phyloP scores from a whole-genome alignment of 768 basidiomycete species.

The Naganishia vaughanmartiniae region DNA sequence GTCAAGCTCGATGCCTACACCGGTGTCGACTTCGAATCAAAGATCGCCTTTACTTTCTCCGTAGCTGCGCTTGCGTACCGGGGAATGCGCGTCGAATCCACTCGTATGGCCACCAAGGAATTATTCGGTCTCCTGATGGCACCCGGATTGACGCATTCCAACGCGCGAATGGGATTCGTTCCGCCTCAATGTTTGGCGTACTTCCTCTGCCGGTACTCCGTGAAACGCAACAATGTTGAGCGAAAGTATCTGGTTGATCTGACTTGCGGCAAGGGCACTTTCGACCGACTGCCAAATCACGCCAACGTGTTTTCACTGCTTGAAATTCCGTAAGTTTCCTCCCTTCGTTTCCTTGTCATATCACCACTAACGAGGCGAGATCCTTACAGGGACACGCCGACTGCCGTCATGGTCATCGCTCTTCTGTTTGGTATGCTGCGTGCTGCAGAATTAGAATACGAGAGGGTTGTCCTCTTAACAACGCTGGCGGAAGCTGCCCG shows the following conservation, averaged over 20 bases:
- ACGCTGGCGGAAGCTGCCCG: constrained; percentile 28
- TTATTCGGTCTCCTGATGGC: constrained; percentile 22
- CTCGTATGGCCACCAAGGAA: constrained; percentile 12
- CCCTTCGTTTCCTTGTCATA: neutral
- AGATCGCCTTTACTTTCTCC: constrained; percentile 22
- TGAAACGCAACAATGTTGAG: constrained; percentile 15
- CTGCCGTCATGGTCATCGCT: constrained; percentile 21
- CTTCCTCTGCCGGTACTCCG: constrained; percentile 6
- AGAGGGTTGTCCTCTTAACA: constrained; percentile 21
- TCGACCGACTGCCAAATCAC: constrained; percentile 7
- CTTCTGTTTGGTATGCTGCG: constrained; percentile 27
- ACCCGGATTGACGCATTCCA: constrained; percentile 14
- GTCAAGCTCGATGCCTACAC: constrained; percentile 26
- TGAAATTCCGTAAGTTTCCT: constrained; percentile 26
- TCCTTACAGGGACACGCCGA: constrained; percentile 13
- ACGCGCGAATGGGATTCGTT: constrained; percentile 9
- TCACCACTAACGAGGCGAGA: neutral
- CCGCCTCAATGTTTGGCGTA: constrained; percentile 19
- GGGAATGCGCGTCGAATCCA: constrained; percentile 16
- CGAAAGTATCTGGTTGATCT: constrained; percentile 15
- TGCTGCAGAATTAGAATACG: constrained; percentile 26
- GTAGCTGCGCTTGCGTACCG: constrained; percentile 19
- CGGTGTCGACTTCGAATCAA: constrained; percentile 26
- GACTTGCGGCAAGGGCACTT: constrained; percentile 22
- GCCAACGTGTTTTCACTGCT: constrained; percentile 17